Conservation (phyloP, 192 early-diverging fungal genomes). For the Coemansia sp. region DNA sequence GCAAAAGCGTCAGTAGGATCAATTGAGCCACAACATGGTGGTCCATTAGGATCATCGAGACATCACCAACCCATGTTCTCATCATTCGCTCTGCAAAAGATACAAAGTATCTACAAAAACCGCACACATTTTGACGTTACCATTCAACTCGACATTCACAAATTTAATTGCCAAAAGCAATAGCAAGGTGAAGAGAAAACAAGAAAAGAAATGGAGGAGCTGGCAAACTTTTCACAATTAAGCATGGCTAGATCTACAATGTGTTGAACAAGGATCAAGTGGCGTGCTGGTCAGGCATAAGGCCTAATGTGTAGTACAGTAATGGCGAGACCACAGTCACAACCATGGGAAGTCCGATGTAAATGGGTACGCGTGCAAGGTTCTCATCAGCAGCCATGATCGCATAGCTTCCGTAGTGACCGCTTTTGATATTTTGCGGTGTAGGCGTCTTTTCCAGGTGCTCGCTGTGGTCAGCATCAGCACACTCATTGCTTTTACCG, state of each 20-base stretch:
- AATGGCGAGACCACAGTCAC: slow-evolving; percentile 27
- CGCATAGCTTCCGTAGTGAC: slow-evolving; percentile 43
- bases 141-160: background rate
- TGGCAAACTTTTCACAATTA: background rate
- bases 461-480: background rate
- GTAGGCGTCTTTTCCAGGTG: background rate
- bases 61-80: slow-evolving; percentile 26
- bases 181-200: background rate
- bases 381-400: slow-evolving; percentile 47
- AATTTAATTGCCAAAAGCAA: background rate
- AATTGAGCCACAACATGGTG: slow-evolving; percentile 27
- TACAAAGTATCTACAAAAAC: background rate
- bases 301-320: slow-evolving; percentile 18
- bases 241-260: background rate
- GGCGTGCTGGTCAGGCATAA: slow-evolving; percentile 19
- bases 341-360: slow-evolving; percentile 40
- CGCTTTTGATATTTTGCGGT: slow-evolving; percentile 9
- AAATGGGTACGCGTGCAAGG: slow-evolving; percentile 52
- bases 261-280: background rate
- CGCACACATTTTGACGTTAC: background rate
- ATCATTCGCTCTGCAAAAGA: slow-evolving; percentile 15
- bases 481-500: slow-evolving; percentile 4
- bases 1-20: slow-evolving; percentile 33
- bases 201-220: background rate
- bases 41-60: slow-evolving; percentile 30